A percentile compares a stretch with the other conserved stretches of the same genome.
Conservation (phyloP, 164 flowering plant genomes). For the Stephania yunnanensis region DNA sequence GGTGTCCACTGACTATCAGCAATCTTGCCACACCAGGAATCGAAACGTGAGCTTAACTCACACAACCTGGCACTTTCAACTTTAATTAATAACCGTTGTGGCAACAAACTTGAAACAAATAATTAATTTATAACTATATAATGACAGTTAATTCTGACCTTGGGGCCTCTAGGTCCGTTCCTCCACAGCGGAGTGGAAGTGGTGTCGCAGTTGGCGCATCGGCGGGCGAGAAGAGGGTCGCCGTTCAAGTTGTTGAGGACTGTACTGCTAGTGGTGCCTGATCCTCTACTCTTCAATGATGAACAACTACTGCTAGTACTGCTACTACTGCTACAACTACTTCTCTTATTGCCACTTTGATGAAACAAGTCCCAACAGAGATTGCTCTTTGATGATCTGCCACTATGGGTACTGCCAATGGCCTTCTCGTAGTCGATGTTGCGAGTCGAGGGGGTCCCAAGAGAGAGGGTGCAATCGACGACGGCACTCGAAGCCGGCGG, state of each 20-base stretch:
- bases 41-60: no score
- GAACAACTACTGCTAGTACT: constrained; percentile 22
- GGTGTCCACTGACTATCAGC: no score
- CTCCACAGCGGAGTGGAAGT: constrained; percentile 98
- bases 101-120: not conserved
- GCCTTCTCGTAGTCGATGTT: constrained; percentile 14
- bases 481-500: no score
- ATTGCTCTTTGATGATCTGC: constrained; percentile 18
- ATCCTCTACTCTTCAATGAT: not conserved
- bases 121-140: no score
- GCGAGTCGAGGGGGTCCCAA: constrained; percentile 92
- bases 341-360: constrained; percentile 26
- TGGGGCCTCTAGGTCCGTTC: constrained; percentile 95
- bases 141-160: constrained; percentile 34
- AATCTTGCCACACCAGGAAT: no score
- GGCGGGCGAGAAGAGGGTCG: constrained; percentile 70
- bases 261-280: constrained; percentile 16
- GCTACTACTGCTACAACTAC: constrained; percentile 6
- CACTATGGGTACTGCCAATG: constrained; percentile 12
- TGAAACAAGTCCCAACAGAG: constrained; percentile 70
- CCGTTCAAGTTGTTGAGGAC: constrained; percentile 12
- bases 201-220: constrained; percentile 97
- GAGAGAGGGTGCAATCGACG: constrained; percentile 92
- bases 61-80: no score
- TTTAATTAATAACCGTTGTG: no score